A percentile compares a stretch with the other conserved stretches of the same genome.
These are phyloP conservation scores for Cladosporium sp. DNA, from an alignment of 2,329 filamentous ascomycete genomes.

Conservation along the genomic window DNA sequence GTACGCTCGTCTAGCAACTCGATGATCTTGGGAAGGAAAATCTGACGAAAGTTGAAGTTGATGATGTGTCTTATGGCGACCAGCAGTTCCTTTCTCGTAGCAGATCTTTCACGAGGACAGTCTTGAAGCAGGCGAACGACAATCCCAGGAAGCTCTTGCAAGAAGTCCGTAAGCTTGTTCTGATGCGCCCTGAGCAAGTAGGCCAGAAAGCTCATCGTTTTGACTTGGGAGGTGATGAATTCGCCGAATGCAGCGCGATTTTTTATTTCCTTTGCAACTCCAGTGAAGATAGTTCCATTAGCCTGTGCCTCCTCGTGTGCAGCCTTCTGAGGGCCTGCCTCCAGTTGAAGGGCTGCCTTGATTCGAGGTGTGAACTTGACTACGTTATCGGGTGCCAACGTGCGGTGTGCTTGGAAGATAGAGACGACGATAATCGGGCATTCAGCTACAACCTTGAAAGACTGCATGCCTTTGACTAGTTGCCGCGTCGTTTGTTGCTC, in stretches of 20 bases:
- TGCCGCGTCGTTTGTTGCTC: slow-evolving; percentile 74
- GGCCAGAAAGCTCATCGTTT: slow-evolving; percentile 98
- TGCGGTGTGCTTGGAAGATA: slow-evolving; percentile 89
- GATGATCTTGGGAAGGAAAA: slow-evolving; percentile 92
- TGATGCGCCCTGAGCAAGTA: slow-evolving; percentile 88
- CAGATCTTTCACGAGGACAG: slow-evolving; percentile 90
- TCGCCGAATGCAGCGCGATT: slow-evolving; percentile 94
- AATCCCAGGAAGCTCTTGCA: slow-evolving; percentile 79
- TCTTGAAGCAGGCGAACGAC: slow-evolving; percentile 90
- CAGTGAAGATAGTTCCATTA: slow-evolving; percentile 79
- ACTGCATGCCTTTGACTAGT: slow-evolving; percentile 90
- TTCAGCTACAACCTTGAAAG: slow-evolving; percentile 96
- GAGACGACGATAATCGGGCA: slow-evolving; percentile 99
- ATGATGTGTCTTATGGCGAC: slow-evolving; percentile 98
- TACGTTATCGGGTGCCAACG: slow-evolving; percentile 76
- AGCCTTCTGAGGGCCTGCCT: slow-evolving; percentile 89
- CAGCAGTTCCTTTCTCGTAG: slow-evolving; percentile 87
- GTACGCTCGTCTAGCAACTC: slow-evolving; percentile 92
- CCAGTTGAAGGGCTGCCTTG: slow-evolving; percentile 80
- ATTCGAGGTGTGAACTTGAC: slow-evolving; percentile 91
- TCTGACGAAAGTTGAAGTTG: slow-evolving; percentile 96
- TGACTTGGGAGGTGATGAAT: slow-evolving; percentile 96
- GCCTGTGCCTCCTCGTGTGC: slow-evolving; percentile 81
- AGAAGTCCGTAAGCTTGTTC: slow-evolving; percentile 80
- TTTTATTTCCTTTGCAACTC: slow-evolving; percentile 88